Evolutionary conservation across 306 rosid species (phyloP).

Genomic region (Carpinus fangiana): DNA sequence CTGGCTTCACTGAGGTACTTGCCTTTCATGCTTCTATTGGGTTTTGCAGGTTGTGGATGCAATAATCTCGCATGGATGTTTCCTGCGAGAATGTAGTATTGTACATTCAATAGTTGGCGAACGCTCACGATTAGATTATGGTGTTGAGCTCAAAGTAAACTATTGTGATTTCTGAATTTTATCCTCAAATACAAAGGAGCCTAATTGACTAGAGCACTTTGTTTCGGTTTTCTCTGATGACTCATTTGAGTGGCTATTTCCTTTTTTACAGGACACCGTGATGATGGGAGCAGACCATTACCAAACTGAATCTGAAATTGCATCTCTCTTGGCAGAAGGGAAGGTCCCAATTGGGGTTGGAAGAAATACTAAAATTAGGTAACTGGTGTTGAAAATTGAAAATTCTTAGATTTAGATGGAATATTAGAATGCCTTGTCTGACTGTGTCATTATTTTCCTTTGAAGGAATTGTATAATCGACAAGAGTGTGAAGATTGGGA

Average conservation of each 20-base stretch:
- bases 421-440: constrained; percentile 14
- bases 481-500: constrained; percentile 87
- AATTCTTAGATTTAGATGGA: constrained; percentile 1
- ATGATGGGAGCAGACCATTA: constrained; percentile 96
- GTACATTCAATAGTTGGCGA: constrained; percentile 80
- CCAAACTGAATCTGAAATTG: constrained; percentile 95
- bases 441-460: constrained; percentile 21
- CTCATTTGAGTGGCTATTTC: constrained; percentile 8
- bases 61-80: constrained; percentile 92
- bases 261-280: constrained; percentile 59
- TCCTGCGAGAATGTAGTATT: constrained; percentile 66
- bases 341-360: constrained; percentile 90
- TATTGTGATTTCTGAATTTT: constrained; percentile 9
- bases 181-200: neutral
- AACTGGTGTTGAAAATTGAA: constrained; percentile 12
- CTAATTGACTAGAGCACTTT: neutral
- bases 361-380: constrained; percentile 75
- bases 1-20: constrained; percentile 5
- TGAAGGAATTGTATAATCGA: constrained; percentile 85
- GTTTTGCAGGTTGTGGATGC: constrained; percentile 72
- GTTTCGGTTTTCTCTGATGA: constrained; percentile 6
- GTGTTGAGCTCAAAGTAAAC: constrained; percentile 77
- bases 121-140: constrained; percentile 79
- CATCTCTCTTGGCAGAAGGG: constrained; percentile 67
- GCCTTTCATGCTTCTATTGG: constrained; percentile 33